Percentiles rank a stretch among this genome's conserved stretches.
phyloP scores from a whole-genome alignment of 192 early-diverging fungal species.

The Linnemannia elongata region DNA sequence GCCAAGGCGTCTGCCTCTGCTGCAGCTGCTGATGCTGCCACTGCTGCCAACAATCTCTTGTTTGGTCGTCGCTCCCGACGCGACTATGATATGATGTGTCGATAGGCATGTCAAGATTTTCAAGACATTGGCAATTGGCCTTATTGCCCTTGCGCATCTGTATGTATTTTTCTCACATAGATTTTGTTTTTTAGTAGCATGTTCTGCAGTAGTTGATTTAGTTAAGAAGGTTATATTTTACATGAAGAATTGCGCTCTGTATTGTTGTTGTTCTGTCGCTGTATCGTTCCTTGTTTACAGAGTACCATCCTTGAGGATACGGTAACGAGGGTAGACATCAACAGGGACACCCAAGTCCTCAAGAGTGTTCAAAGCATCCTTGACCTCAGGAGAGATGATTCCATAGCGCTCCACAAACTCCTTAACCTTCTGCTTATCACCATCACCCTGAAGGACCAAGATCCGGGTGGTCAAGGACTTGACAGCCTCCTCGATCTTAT shows the following conservation, averaged over 20 bases:
- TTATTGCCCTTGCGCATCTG: background rate
- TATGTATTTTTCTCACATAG: no score
- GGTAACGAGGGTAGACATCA: slow-evolving; percentile 54
- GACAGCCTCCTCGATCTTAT: slow-evolving; percentile 68
- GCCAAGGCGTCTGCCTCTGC: slow-evolving; percentile 43
- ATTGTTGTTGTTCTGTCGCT: background rate
- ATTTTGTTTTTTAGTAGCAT: no score
- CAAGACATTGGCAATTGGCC: no score
- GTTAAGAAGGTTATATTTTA: background rate
- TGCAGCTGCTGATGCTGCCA: slow-evolving; percentile 40
- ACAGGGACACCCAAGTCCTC: slow-evolving; percentile 60
- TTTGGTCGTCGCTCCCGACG: slow-evolving; percentile 35
- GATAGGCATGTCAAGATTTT: background rate
- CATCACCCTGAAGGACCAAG: slow-evolving; percentile 79
- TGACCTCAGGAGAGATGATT: slow-evolving; percentile 60
- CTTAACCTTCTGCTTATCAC: slow-evolving; percentile 71
- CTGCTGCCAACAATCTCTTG: slow-evolving; percentile 26
- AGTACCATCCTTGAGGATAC: slow-evolving; percentile 52
- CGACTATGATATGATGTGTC: slow-evolving; percentile 54
- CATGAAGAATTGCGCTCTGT: background rate
- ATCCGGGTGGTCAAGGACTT: slow-evolving; percentile 72
- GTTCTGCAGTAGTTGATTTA: no score
- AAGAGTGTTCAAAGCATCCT: slow-evolving; percentile 66
- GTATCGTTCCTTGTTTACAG: slow-evolving; percentile 14
- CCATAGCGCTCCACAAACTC: slow-evolving; percentile 72